A percentile compares a stretch with the other conserved stretches of the same genome.
phyloP scores from a whole-genome alignment of 164 flowering plant genomes.

The Magnolia officinalis region DNA sequence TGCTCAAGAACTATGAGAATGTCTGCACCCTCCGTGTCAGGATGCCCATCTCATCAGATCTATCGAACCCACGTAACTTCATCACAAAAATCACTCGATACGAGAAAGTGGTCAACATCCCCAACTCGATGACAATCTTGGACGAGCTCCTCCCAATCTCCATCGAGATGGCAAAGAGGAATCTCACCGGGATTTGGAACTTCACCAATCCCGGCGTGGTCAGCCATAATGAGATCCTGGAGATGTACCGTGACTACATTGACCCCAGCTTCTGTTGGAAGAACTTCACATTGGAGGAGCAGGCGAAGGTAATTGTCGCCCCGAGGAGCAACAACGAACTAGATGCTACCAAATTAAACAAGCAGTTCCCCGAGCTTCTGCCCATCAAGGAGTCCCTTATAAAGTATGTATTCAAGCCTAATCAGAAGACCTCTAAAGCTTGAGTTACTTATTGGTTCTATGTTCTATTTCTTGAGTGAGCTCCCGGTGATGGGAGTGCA shows the following conservation, averaged over 20 bases:
- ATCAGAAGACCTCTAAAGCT: constrained; percentile 31
- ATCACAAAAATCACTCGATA: constrained; percentile 38
- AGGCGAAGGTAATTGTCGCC: constrained; percentile 41
- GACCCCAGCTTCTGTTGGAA: constrained; percentile 39
- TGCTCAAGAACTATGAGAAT: constrained; percentile 39
- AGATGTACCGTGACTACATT: constrained; percentile 36
- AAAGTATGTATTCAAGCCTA: constrained; percentile 36
- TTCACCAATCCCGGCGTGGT: constrained; percentile 47
- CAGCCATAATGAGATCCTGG: constrained; percentile 41
- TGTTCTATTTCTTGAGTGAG: constrained; percentile 5
- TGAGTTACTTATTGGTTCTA: constrained; percentile 10
- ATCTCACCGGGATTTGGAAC: constrained; percentile 41
- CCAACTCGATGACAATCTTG: constrained; percentile 41
- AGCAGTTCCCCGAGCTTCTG: constrained; percentile 36
- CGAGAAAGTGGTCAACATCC: constrained; percentile 40
- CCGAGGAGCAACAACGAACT: constrained; percentile 43
- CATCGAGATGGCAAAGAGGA: constrained; percentile 41
- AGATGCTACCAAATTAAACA: constrained; percentile 33
- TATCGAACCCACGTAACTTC: constrained; percentile 38
- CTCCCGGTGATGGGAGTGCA: neutral
- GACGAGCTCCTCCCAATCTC: constrained; percentile 44
- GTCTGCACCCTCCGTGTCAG: constrained; percentile 41
- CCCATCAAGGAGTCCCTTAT: constrained; percentile 37
- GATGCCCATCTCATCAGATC: constrained; percentile 45
- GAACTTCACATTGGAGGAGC: constrained; percentile 42